Evolutionary conservation across 176 grass and related monocot species (phyloP).

Genomic region (Bolboschoenus planiculmis): DNA sequence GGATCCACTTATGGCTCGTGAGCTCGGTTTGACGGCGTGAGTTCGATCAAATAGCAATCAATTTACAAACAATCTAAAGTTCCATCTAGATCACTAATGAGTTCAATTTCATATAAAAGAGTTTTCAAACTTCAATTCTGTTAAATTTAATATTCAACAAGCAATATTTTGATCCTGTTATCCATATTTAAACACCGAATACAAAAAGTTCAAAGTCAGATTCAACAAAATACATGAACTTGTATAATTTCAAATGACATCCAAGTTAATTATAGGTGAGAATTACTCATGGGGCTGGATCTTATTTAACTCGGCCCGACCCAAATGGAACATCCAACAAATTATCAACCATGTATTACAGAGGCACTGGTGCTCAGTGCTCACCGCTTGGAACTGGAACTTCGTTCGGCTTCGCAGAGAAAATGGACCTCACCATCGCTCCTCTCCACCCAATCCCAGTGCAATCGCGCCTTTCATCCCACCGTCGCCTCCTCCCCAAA

Average conservation of each 20-base stretch:
- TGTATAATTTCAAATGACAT: neutral
- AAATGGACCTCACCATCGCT: constrained; percentile 39
- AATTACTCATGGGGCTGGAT: neutral
- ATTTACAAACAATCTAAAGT: neutral
- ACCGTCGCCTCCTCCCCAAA: neutral
- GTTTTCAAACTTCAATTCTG: neutral
- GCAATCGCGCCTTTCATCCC: neutral
- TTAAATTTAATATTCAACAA: neutral
- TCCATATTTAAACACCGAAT: neutral
- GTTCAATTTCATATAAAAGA: neutral
- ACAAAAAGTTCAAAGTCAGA: neutral
- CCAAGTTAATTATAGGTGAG: neutral
- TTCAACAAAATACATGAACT: neutral
- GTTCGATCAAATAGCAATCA: neutral
- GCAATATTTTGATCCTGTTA: neutral
- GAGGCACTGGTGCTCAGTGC: neutral
- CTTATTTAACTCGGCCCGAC: neutral
- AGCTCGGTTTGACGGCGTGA: neutral
- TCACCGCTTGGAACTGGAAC: neutral
- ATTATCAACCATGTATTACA: neutral
- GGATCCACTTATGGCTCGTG: neutral
- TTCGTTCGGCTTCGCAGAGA: neutral
- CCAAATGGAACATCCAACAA: neutral
- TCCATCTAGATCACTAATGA: neutral
- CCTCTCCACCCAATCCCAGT: neutral